Evolutionary conservation across 2,329 filamentous ascomycete genomes (phyloP).

Genomic region (Fusarium paranaense): DNA sequence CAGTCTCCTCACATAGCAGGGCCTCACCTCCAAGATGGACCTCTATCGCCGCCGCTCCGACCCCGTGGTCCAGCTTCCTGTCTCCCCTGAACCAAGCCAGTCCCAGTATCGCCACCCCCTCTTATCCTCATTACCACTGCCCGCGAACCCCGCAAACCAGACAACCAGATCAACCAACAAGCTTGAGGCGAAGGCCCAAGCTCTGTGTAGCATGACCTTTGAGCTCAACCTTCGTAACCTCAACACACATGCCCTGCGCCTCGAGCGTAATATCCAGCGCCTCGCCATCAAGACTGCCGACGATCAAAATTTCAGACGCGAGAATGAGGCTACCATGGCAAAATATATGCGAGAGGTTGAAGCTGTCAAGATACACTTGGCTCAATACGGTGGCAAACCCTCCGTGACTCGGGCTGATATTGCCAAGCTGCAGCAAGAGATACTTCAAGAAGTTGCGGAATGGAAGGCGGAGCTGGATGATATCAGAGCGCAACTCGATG

Average conservation of each 20-base stretch:
- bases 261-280: conserved; percentile 46
- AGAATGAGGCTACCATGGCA: conserved; percentile 24
- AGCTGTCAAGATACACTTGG: conserved; percentile 45
- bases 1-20: not conserved
- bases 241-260: conserved; percentile 41
- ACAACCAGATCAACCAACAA: conserved; percentile 3
- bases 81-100: conserved; percentile 11
- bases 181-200: conserved; percentile 46
- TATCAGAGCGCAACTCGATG: conserved; percentile 39
- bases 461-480: conserved; percentile 40
- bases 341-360: conserved; percentile 44
- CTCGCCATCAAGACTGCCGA: conserved; percentile 43
- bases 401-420: conserved; percentile 25
- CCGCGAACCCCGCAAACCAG: not conserved
- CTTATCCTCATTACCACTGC: too few relatives aligned
- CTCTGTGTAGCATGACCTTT: conserved; percentile 52
- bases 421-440: conserved; percentile 37
- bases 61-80: conserved; percentile 12
- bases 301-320: conserved; percentile 44
- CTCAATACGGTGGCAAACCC: conserved; percentile 3
- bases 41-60: conserved; percentile 29
- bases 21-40: conserved; percentile 2
- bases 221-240: conserved; percentile 51
- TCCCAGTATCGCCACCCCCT: not conserved
- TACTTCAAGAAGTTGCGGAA: conserved; percentile 21